phyloP scores from a whole-genome alignment of 345 rosid genomes.

The Linum usitatissimum region DNA sequence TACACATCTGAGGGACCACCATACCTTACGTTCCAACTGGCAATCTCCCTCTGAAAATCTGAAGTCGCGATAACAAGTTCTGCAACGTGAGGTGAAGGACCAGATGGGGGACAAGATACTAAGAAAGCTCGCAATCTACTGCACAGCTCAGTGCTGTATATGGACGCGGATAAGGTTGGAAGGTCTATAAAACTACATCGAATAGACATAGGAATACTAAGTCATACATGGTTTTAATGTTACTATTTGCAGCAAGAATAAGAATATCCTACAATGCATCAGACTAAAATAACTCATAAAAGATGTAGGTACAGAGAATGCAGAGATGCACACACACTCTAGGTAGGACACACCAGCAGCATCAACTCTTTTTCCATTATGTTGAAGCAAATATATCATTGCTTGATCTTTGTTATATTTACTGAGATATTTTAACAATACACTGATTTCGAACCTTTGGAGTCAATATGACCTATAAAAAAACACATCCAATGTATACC shows the following conservation, averaged over 20 bases:
- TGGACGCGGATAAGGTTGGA: slow-evolving; percentile 76
- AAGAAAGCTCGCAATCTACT: slow-evolving; percentile 77
- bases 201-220: slow-evolving; percentile 16
- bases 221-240: not conserved
- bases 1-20: slow-evolving; percentile 2
- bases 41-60: slow-evolving; percentile 91
- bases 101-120: slow-evolving; percentile 88
- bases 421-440: too few relatives aligned
- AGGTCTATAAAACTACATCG: slow-evolving; percentile 79
- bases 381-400: too few relatives aligned
- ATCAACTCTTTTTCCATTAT: too few relatives aligned
- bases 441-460: too few relatives aligned
- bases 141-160: slow-evolving; percentile 89
- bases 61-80: slow-evolving; percentile 92
- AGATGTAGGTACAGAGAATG: not conserved
- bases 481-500: too few relatives aligned
- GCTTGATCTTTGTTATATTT: too few relatives aligned
- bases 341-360: too few relatives aligned
- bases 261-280: not conserved
- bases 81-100: slow-evolving; percentile 81
- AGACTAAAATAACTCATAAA: not conserved
- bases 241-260: not conserved
- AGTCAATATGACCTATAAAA: too few relatives aligned
- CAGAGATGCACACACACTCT: not conserved
- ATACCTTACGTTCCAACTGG: slow-evolving; percentile 73